A percentile compares a stretch with the other conserved stretches of the same genome.
phyloP scores from a whole-genome alignment of 495 filamentous ascomycete species.

The Aspergillus heteromorphus region DNA sequence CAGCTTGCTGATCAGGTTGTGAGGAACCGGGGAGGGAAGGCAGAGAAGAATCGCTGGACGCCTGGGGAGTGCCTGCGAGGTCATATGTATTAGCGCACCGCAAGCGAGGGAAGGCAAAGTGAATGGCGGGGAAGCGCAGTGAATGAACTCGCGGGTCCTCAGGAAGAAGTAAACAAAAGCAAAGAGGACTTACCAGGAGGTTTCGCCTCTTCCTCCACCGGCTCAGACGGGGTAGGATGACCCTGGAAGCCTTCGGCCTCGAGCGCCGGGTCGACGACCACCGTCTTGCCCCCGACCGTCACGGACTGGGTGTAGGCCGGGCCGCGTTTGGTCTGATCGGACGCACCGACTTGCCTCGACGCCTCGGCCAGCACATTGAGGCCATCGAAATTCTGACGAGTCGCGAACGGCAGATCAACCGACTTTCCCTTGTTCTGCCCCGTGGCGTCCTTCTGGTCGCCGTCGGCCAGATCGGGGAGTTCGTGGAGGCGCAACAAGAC shows the following conservation, averaged over 20 bases:
- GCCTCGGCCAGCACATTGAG: constrained; percentile 79
- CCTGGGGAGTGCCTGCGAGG: constrained; percentile 26
- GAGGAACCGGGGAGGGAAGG: constrained; percentile 33
- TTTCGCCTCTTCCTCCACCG: constrained; percentile 27
- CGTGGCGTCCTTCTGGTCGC: constrained; percentile 31
- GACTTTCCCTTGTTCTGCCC: constrained; percentile 37
- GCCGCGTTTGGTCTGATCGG: constrained; percentile 39
- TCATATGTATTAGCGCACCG: constrained; percentile 16
- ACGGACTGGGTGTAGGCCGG: constrained; percentile 41
- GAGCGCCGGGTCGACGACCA: constrained; percentile 43
- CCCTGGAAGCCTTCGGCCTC: constrained; percentile 43
- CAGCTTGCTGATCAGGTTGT: constrained; percentile 29
- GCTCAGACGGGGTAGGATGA: constrained; percentile 22
- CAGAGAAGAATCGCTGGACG: constrained; percentile 24
- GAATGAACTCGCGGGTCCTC: neutral
- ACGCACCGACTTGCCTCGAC: constrained; percentile 60
- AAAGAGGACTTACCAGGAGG: constrained; percentile 17
- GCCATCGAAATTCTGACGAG: constrained; percentile 61
- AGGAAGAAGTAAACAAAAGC: constrained; percentile 3
- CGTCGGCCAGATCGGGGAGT: constrained; percentile 36
- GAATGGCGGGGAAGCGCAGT: neutral
- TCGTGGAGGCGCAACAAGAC: constrained; percentile 56
- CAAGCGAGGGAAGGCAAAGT: neutral
- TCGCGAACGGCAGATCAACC: constrained; percentile 35
- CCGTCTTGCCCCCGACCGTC: constrained; percentile 44